Conservation (phyloP, 805 yeast species). For the Zygosaccharomyces kombuchaensis region DNA sequence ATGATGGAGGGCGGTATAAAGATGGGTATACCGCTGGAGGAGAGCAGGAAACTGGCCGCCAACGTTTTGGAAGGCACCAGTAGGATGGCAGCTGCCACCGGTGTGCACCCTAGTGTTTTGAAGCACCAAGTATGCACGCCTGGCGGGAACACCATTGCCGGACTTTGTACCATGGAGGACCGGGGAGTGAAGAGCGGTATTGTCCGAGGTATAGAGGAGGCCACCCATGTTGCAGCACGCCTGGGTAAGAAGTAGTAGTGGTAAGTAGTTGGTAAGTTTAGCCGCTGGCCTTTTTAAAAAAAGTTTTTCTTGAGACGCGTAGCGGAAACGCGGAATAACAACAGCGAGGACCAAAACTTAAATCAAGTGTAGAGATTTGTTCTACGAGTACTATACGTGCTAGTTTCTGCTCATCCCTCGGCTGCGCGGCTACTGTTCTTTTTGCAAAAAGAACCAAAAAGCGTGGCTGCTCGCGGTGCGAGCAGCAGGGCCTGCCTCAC, state of each 20-base stretch:
- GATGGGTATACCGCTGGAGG: slow-evolving; percentile 86
- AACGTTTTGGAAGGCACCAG: slow-evolving; percentile 94
- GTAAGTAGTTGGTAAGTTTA: background rate
- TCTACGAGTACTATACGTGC: no score
- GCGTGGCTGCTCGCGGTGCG: no score
- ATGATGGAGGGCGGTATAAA: slow-evolving; percentile 90
- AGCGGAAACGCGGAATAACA: no score
- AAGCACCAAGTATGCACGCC: slow-evolving; percentile 92
- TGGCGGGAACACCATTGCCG: slow-evolving; percentile 97
- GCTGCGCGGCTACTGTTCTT: no score
- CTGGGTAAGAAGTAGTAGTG: slow-evolving; percentile 45
- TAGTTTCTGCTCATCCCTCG: no score
- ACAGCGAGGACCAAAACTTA: no score
- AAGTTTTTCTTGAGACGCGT: no score
- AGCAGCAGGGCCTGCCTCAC: no score
- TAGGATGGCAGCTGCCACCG: slow-evolving; percentile 77
- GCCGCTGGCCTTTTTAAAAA: no score
- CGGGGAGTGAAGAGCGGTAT: slow-evolving; percentile 83
- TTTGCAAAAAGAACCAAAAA: no score
- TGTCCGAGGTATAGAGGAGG: slow-evolving; percentile 84
- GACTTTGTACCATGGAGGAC: slow-evolving; percentile 87
- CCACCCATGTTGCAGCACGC: slow-evolving; percentile 71
- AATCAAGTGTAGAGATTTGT: no score
- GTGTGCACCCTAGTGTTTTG: slow-evolving; percentile 82
- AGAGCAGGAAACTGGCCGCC: slow-evolving; percentile 81